These are phyloP conservation scores for Waltiozyma sp. DNA, from an alignment of 1,139 yeast genomes.

Conservation along the genomic window DNA sequence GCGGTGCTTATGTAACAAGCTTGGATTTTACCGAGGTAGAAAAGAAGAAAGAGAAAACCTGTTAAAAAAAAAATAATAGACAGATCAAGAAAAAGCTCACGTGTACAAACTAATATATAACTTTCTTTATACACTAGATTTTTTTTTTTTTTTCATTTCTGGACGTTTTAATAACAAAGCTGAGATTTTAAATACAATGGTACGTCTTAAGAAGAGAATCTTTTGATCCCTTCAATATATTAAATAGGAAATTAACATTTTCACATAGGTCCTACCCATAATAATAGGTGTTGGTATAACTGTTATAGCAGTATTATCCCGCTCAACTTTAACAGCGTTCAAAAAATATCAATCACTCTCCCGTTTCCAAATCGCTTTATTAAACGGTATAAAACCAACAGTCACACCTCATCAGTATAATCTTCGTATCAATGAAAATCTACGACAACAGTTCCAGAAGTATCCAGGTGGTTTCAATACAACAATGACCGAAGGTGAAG, in stretches of 20 bases:
- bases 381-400: slow-evolving; percentile 27
- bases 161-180: too few species aligned
- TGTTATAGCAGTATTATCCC: slow-evolving; percentile 37
- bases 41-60: too few species aligned
- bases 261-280: slow-evolving; percentile 37
- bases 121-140: too few species aligned
- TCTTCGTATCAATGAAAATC: slow-evolving; percentile 14
- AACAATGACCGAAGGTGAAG: slow-evolving; percentile 53
- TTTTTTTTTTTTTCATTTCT: too few species aligned
- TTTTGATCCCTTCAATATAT: too few species aligned
- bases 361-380: slow-evolving; percentile 43
- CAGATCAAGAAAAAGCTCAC: too few species aligned
- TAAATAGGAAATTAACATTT: background rate
- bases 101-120: too few species aligned
- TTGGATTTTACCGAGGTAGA: too few species aligned
- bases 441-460: slow-evolving; percentile 26
- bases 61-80: too few species aligned
- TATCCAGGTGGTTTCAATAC: slow-evolving; percentile 38
- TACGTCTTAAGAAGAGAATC: too few species aligned
- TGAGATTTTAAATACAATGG: background rate
- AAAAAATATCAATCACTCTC: slow-evolving; percentile 33
- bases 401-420: slow-evolving; percentile 9
- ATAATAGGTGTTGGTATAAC: slow-evolving; percentile 49
- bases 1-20: too few species aligned
- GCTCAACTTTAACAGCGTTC: slow-evolving; percentile 37